A percentile compares a stretch with the other conserved stretches of the same genome.
Evolutionary conservation across 1,284 basidiomycete genomes (phyloP).

Genomic region (Afroboletus lepidellus): DNA sequence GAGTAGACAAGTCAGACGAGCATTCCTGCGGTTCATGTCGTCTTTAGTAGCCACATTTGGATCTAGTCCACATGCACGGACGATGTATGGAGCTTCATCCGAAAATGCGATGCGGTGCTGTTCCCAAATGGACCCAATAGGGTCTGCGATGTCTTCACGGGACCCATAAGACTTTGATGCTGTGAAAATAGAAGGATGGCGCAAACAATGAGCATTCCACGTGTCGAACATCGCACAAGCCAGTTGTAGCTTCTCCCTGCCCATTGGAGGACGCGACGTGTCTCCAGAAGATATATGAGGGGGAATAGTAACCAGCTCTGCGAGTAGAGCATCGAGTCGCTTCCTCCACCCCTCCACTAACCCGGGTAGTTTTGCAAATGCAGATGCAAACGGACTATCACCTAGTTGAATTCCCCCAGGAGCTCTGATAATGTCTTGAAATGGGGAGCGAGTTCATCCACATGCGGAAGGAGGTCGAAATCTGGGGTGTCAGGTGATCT

Average conservation of each 20-base stretch:
- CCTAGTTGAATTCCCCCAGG: conserved; percentile 2
- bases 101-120: neutral
- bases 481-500: conserved; percentile 6
- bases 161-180: neutral
- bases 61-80: conserved; percentile 1
- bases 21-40: neutral
- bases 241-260: conserved; percentile 1
- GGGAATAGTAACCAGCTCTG: conserved; percentile 15
- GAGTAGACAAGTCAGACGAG: neutral
- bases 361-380: conserved; percentile 20
- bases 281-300: neutral
- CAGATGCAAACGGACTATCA: conserved; percentile 11
- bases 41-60: neutral
- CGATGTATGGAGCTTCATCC: neutral
- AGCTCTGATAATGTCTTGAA: conserved; percentile 15
- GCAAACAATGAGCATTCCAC: too few relatives aligned
- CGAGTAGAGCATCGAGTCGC: conserved; percentile 13
- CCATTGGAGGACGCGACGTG: neutral
- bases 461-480: conserved; percentile 21
- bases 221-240: conserved; percentile 6
- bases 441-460: conserved; percentile 16
- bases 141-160: neutral
- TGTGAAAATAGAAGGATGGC: conserved; percentile 6
- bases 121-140: neutral
- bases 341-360: conserved; percentile 19